Percentiles rank a stretch among this genome's conserved stretches.
These are phyloP conservation scores for Stropharia rugosoannulata DNA, from an alignment of 768 basidiomycete genomes.

Conservation along the genomic window DNA sequence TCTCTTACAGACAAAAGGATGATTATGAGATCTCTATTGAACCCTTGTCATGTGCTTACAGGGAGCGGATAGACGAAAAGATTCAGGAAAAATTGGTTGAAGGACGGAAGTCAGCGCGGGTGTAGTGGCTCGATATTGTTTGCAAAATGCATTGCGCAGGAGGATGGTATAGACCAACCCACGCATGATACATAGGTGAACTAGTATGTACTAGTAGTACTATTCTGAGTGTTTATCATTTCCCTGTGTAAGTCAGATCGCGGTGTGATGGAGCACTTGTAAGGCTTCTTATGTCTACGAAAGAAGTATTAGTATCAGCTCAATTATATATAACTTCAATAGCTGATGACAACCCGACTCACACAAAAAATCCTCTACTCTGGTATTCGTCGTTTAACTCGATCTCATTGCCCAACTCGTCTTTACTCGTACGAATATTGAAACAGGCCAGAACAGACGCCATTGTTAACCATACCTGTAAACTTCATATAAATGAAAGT, in stretches of 20 bases:
- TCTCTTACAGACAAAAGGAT: neutral
- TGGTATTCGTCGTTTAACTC: constrained; percentile 8
- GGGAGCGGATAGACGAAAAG: neutral
- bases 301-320: neutral
- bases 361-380: neutral
- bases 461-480: constrained; percentile 2
- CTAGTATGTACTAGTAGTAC: too few relatives aligned
- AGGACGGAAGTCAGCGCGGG: too few relatives aligned
- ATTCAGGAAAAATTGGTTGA: too few relatives aligned
- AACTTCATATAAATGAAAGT: neutral
- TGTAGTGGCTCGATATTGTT: too few relatives aligned
- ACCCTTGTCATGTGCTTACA: neutral
- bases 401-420: constrained; percentile 10
- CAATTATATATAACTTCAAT: neutral
- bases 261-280: neutral
- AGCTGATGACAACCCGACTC: neutral
- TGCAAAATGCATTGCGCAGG: too few relatives aligned
- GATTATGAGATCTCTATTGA: neutral
- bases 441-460: constrained; percentile 2
- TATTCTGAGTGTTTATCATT: too few relatives aligned
- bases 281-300: neutral
- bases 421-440: constrained; percentile 1
- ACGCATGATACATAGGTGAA: too few relatives aligned
- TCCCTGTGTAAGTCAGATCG: neutral
- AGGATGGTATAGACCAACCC: too few relatives aligned